phyloP scores from a whole-genome alignment of 2,329 filamentous ascomycete genomes.

The Bimuria novae-zelandiae region DNA sequence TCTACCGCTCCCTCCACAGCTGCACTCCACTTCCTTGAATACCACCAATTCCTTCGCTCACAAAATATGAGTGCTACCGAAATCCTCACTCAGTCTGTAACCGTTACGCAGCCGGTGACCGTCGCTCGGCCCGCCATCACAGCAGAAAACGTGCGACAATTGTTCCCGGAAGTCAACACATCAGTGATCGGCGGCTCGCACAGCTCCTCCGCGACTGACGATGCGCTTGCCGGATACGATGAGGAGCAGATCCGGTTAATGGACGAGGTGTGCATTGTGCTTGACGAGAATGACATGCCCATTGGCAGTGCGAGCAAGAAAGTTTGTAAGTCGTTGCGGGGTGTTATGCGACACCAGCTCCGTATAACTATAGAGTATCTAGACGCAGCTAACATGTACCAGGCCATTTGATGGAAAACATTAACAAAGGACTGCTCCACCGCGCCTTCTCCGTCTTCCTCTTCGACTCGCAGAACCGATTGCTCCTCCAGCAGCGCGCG shows the following conservation, averaged over 20 bases:
- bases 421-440: slow-evolving; percentile 92
- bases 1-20: slow-evolving; percentile 1
- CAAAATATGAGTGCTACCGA: slow-evolving; percentile 40
- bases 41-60: not conserved
- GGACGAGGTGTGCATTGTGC: slow-evolving; percentile 98
- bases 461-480: slow-evolving; percentile 89
- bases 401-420: slow-evolving; percentile 99
- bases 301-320: slow-evolving; percentile 99
- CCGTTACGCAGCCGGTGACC: slow-evolving; percentile 28
- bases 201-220: slow-evolving; percentile 61
- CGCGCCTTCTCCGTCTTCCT: slow-evolving; percentile 98
- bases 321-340: slow-evolving; percentile 68
- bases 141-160: slow-evolving; percentile 79
- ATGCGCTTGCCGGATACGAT: slow-evolving; percentile 86
- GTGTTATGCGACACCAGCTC: not conserved
- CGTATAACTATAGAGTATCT: not conserved
- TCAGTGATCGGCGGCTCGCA: slow-evolving; percentile 64
- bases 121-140: slow-evolving; percentile 66
- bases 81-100: slow-evolving; percentile 32
- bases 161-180: slow-evolving; percentile 84
- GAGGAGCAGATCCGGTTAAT: slow-evolving; percentile 97
- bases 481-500: slow-evolving; percentile 94
- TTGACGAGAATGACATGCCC: slow-evolving; percentile 87
- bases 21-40: not conserved
- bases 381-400: slow-evolving; percentile 14